Evolutionary conservation across 2,329 filamentous ascomycete genomes (phyloP), one percentile per base, ranked within the genome.

Genomic region (Monilinia fructigena): DNA sequence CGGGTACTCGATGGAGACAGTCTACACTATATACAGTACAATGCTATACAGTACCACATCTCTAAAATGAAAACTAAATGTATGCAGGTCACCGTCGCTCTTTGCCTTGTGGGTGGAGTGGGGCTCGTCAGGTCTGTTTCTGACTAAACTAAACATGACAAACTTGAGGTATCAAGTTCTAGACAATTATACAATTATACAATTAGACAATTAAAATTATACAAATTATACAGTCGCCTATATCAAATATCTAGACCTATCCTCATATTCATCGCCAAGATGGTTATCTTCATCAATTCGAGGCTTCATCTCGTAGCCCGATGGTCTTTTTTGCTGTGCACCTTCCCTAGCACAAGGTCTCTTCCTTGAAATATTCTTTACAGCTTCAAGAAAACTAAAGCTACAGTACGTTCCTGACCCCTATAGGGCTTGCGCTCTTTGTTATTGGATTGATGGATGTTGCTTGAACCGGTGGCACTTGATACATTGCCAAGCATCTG

Each of bases 281-380:
- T 64, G 16, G 18, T 64, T 16, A 48, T n/a, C 60, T 63, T 31
- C 16, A 63, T 45, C 61, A 7, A 40, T 64, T 20, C 40, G 53
- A 56, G 62, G 28, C 12, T n/a, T 58, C 7, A 20, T 58, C 11
- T 16, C 62, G 18, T 42, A 28, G 10, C 23, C 40, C 10, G 16
- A 55, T 45, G 23, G 18, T 18, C 38, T 45, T 50, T 31, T 23
- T 45, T 18, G 48, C 55, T 31, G 38, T 31, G 45, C 48, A 55
- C 26, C 31, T 38, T 26, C 31, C 8, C 23, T 53, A 11, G 76
- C 75, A 1, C 80, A 81, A 68, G 81, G 80, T 8, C 72, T 83
- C 35, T 81, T 83, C 68, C 81, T 83, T 48, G 80, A 83, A 69
- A 81, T 80, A 68, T 76, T 83, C 55, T 72, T 83, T 3, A 81